Base-by-base conservation (phyloP, 2,329 filamentous ascomycete genomes). In the Aspergillus costaricaensis region DNA sequence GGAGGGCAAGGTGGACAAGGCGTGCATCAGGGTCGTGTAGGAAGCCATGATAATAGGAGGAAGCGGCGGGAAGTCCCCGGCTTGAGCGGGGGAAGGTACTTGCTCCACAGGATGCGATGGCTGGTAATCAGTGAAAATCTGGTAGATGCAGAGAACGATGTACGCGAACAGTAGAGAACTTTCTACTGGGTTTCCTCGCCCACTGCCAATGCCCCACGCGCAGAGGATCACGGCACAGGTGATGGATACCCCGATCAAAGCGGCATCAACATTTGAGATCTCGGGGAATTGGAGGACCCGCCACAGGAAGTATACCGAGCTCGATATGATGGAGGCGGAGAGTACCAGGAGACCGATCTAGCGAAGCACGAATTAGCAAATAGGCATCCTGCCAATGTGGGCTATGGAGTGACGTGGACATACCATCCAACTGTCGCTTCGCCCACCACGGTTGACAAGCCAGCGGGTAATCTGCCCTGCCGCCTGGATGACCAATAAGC, bases 11-110 rank as follows among this genome's bases (percentile, higher is more conserved):
- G 88, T 89, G 58, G 91, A 90, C 39, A 98, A 81, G 50, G 93
- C 86, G 68, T 96, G 91, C 50, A 97, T 82, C 47, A 98, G 81
- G 0, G 94, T 97, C 25, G 92, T 94, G 77, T 97, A 98, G 6
- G 93, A 97, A 5, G 94, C 95, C 94, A 98, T 98, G 76, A 99
- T 94, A 65, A 98, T 92, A 0, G 95, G 95, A 14, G 95, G 95
- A 47, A 99, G 83, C n/a, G 95, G 95, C 41, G 95, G 95, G 63
- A 98, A 95, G 25, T 96, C 93, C 62, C 79, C 73, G 5, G 76
- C 72, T 61, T 96, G 90, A 14, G 85, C 73, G 14, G 83, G 79
- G 15, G 79, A 78, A 50, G 81, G 79, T 15, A 76, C 74, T 30
- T 86, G 83, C 32, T 83, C 80, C 27, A 84, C 81, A n/a, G 85